Base-by-base conservation (phyloP, 257 asterid species). In the Salvia rosmarinus region DNA sequence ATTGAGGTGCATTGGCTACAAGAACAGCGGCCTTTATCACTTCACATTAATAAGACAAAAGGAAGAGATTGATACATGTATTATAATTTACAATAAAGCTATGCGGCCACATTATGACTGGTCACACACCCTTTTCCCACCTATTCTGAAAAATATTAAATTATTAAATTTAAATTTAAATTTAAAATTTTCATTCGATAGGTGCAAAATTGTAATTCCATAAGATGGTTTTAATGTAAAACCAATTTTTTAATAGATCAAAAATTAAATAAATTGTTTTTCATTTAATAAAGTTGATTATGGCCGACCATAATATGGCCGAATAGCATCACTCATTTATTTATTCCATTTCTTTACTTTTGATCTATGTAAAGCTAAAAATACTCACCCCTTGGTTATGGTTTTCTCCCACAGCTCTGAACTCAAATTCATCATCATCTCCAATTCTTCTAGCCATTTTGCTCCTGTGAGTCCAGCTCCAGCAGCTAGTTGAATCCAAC, bases 401-500 rank as follows among this genome's bases (percentile, higher is more conserved):
- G 80, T 87, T 91, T 77, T 90, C 90, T 68, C 98, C 98, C 7
- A 89, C 70, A 64, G 84, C 83, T 82, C 85, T 89, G 88, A 95
- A 95, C 85, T 89, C 97, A 78, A 95, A 95, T 83, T 85, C 99
- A 78, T 95, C 99, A 79, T 89, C 84, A 54, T 88, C 99, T 19
- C 98, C 99, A 0, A 82, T 90, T 75, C 97, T 91, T 87, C 96
- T 84, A 25, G 98, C 96, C 96, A 91, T 85, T 85, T 95, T 95
- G 79, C 77, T 83, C 72, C 98, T 4, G 98, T 87, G 80, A 95
- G 99, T 80, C 99, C 98, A 78, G 98, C 99, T 84, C 98, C 99
- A 80, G 99, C 99, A 87, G 97, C 98, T 95, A 85, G 55, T 65
- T 49, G 58, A 67, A 28, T 46, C 51, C 30, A 71, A 79, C 61